Evolutionary conservation across 2,329 filamentous ascomycete species (phyloP).

Genomic region (Pseudogymnoascus sp.): DNA sequence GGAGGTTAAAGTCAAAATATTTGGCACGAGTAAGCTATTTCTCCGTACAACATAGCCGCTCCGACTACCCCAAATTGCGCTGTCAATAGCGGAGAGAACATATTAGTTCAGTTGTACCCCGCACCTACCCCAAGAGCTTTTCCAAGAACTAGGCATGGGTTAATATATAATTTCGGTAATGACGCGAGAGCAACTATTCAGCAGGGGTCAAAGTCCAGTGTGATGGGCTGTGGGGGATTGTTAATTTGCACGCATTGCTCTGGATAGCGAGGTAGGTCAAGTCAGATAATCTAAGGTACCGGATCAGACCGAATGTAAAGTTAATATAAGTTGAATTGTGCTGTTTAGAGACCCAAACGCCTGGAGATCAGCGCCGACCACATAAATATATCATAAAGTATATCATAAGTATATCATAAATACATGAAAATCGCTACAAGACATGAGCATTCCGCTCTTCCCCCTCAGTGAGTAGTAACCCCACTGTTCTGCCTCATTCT

Average conservation of each 20-base stretch:
- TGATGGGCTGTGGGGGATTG: not conserved
- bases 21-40: constrained; percentile 7
- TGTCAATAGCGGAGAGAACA: not conserved
- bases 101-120: not conserved
- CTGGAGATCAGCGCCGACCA: not conserved
- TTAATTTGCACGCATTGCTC: not conserved
- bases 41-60: not conserved
- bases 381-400: not conserved
- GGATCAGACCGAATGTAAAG: not conserved
- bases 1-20: constrained; percentile 1
- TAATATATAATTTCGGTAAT: constrained; percentile 4
- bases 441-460: not conserved
- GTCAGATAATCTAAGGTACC: constrained; percentile 1
- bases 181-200: not conserved
- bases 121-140: not conserved
- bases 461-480: not conserved
- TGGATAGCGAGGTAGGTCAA: not conserved
- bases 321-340: constrained; percentile 5
- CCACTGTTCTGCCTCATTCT: not conserved
- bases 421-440: not conserved
- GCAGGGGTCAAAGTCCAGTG: not conserved
- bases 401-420: not conserved
- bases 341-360: not conserved
- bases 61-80: not conserved
- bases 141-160: not conserved